Conservation (phyloP, 768 basidiomycete species). For the Arthromyces matolae region DNA sequence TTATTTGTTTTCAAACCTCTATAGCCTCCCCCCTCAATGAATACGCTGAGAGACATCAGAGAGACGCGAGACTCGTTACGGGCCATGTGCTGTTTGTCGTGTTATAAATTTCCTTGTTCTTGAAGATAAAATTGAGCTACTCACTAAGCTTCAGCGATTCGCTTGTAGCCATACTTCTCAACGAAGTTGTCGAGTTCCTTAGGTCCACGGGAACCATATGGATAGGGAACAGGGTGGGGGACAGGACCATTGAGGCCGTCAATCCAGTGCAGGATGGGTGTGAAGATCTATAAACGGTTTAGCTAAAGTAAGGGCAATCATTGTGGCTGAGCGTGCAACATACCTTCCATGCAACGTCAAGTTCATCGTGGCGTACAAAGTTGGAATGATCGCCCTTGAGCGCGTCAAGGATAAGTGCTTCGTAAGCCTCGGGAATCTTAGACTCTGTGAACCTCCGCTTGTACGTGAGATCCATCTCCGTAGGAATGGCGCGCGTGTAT, state of each 20-base stretch:
- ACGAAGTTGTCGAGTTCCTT: slow-evolving; percentile 77
- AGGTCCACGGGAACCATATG: slow-evolving; percentile 96
- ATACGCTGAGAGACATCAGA: slow-evolving; percentile 31
- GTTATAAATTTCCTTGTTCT: slow-evolving; percentile 5
- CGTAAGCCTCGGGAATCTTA: slow-evolving; percentile 95
- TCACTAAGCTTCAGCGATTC: slow-evolving; percentile 69
- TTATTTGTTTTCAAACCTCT: slow-evolving; percentile 6
- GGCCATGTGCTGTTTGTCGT: slow-evolving; percentile 63
- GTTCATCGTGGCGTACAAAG: slow-evolving; percentile 96
- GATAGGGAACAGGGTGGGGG: slow-evolving; percentile 76
- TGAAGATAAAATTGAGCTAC: slow-evolving; percentile 25
- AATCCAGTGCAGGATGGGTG: slow-evolving; percentile 94
- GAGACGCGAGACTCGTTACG: slow-evolving; percentile 57
- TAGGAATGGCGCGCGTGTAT: slow-evolving; percentile 84
- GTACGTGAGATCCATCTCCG: slow-evolving; percentile 98
- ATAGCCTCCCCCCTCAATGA: slow-evolving; percentile 5
- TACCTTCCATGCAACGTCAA: slow-evolving; percentile 98
- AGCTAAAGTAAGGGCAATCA: slow-evolving; percentile 1
- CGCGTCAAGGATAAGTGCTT: slow-evolving; percentile 92
- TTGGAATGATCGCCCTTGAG: slow-evolving; percentile 98
- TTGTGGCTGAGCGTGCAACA: slow-evolving; percentile 18
- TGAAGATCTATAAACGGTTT: slow-evolving; percentile 65
- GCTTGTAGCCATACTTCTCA: slow-evolving; percentile 70
- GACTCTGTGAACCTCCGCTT: slow-evolving; percentile 88
- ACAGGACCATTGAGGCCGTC: slow-evolving; percentile 66